phyloP scores from a whole-genome alignment of 495 filamentous ascomycete species.

The Podospora australis region DNA sequence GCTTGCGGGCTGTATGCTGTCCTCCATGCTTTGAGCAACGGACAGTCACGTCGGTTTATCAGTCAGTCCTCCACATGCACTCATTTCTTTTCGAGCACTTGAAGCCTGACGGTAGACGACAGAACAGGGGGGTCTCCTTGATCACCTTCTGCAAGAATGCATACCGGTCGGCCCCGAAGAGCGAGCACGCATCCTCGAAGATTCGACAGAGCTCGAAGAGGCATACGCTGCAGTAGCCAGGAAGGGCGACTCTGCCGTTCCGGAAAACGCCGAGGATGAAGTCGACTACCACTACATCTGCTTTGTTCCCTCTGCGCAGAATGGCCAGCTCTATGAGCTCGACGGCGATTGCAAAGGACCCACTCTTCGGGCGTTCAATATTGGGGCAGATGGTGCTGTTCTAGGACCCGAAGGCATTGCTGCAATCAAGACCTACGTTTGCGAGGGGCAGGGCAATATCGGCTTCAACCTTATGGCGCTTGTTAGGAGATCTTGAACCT shows the following conservation, averaged over 20 bases:
- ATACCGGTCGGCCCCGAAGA: constrained; percentile 40
- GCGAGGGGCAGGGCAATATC: too few species aligned
- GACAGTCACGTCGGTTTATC: not conserved
- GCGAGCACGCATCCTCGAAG: constrained; percentile 60
- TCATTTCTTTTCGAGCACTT: too few species aligned
- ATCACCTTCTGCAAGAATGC: constrained; percentile 26
- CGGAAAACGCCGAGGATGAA: constrained; percentile 48
- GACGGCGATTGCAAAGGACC: constrained; percentile 22
- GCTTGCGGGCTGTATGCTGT: constrained; percentile 6
- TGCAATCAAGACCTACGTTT: too few species aligned
- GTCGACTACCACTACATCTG: constrained; percentile 67
- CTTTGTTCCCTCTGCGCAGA: constrained; percentile 48
- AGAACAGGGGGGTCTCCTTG: constrained; percentile 19
- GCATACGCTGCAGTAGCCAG: constrained; percentile 59
- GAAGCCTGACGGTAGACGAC: not conserved
- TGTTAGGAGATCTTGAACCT: too few species aligned
- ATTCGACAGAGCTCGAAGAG: constrained; percentile 56
- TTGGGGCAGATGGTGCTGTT: too few species aligned
- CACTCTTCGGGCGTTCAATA: too few species aligned
- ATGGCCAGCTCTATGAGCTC: constrained; percentile 18
- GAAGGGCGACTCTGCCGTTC: constrained; percentile 58
- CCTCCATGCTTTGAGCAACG: constrained; percentile 6
- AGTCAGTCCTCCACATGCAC: not conserved
- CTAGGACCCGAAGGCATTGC: not conserved
- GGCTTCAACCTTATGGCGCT: too few species aligned